phyloP scores from a whole-genome alignment of 768 basidiomycete genomes.

The Boletus patriciae region DNA sequence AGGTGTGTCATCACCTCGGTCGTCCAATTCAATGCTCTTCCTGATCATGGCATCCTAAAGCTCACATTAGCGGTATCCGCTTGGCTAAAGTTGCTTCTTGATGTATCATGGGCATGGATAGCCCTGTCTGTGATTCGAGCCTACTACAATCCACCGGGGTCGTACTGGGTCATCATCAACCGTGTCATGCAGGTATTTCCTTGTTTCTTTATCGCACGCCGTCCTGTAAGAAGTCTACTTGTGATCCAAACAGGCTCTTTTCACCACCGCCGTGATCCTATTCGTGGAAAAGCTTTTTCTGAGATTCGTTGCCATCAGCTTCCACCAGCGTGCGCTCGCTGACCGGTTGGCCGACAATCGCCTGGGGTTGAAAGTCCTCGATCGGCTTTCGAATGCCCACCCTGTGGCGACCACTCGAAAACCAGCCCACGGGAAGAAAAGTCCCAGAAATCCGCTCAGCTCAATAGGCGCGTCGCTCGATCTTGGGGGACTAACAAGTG shows the following conservation, averaged over 20 bases:
- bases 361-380: slow-evolving; percentile 66
- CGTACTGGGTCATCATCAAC: slow-evolving; percentile 69
- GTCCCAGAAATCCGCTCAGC: slow-evolving; percentile 42
- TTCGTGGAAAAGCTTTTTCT: slow-evolving; percentile 61
- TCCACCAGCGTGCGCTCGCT: slow-evolving; percentile 73
- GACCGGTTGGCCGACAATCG: slow-evolving; percentile 72
- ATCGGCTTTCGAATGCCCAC: slow-evolving; percentile 68
- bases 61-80: slow-evolving; percentile 64
- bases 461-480: slow-evolving; percentile 41
- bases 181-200: slow-evolving; percentile 63
- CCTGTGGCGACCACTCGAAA: slow-evolving; percentile 39
- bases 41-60: slow-evolving; percentile 33
- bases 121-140: slow-evolving; percentile 61
- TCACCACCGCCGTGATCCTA: slow-evolving; percentile 43
- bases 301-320: slow-evolving; percentile 77
- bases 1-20: slow-evolving; percentile 43
- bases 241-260: slow-evolving; percentile 40
- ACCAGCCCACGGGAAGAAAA: slow-evolving; percentile 44
- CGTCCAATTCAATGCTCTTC: background rate
- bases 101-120: slow-evolving; percentile 74
- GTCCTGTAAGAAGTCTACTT: slow-evolving; percentile 6
- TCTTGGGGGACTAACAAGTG: slow-evolving; percentile 21
- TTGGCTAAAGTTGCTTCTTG: slow-evolving; percentile 71
- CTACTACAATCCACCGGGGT: slow-evolving; percentile 57
- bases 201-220: slow-evolving; percentile 1